These are phyloP conservation scores for Crithidia thermophila DNA, from an alignment of 208 protist species.

Conservation along the genomic window DNA sequence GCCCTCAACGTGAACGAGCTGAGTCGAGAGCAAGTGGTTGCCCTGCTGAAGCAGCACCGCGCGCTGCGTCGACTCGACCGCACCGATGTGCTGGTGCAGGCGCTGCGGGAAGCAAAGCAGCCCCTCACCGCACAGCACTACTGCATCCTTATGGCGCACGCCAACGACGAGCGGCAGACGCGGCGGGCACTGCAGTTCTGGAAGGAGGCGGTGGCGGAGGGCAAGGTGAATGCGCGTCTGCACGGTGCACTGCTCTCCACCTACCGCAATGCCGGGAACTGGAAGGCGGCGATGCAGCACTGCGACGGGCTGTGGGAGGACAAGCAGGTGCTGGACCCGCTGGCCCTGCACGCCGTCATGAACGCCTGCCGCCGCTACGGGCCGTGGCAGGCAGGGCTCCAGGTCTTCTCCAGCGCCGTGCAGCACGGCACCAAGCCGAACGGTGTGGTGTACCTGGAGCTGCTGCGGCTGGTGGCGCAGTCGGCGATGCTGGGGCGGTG, in stretches of 20 bases:
- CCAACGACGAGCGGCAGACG: conserved; percentile 74
- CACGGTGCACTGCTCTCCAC: conserved; percentile 77
- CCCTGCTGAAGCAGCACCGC: conserved; percentile 64
- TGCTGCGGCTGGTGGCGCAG: conserved; percentile 70
- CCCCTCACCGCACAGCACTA: conserved; percentile 74
- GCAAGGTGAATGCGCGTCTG: conserved; percentile 57
- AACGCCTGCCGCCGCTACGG: conserved; percentile 76
- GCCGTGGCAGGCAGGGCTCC: conserved; percentile 56
- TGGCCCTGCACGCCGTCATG: conserved; percentile 76
- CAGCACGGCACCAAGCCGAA: conserved; percentile 54
- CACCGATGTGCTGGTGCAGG: conserved; percentile 57
- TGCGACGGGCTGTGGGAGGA: conserved; percentile 74
- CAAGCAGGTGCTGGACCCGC: conserved; percentile 59
- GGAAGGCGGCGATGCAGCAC: conserved; percentile 67
- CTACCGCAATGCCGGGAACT: conserved; percentile 66
- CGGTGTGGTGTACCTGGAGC: conserved; percentile 81
- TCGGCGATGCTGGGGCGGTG: conserved; percentile 42
- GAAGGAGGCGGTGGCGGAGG: conserved; percentile 59
- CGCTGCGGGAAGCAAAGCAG: conserved; percentile 37
- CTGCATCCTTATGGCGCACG: conserved; percentile 82
- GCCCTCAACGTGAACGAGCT: conserved; percentile 64
- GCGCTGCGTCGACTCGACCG: conserved; percentile 77
- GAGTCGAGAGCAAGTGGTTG: conserved; percentile 41
- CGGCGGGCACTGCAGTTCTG: conserved; percentile 66
- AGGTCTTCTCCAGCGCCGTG: conserved; percentile 65